Base-by-base conservation (phyloP, 805 yeast genomes). In the Nadsonia fulvescens region DNA sequence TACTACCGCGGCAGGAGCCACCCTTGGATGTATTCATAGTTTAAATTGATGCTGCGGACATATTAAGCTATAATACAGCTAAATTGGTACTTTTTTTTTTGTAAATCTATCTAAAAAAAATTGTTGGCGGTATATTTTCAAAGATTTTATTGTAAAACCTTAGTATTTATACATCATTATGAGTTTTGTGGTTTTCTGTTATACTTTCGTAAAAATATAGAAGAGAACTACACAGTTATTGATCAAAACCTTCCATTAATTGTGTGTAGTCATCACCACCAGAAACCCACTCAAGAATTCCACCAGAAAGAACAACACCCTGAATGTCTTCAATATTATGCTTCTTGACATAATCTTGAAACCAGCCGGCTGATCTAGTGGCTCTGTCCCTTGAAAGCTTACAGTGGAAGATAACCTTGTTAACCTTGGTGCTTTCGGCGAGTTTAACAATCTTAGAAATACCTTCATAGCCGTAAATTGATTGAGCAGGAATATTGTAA, bases 321-420 rank as follows among this genome's bases (percentile, higher is more conserved):
- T 36, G 27, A 22, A 37, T 33, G 8, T 16, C 20, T 11, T 24
- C 26, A 6, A 26, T 28, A 10, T 29, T 29, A 24, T 29, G 32
- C 14, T 28, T 28, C 20, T 32, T 37, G 12, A 35, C 30, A 5
- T 25, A 27, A 21, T 39, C 41, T 14, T 34, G 22, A 14, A 39
- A 31, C 37, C 38, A 39, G 6, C 40, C 40, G 18, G 30, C 34
- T 14, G 31, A 30, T 23, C 38, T 25, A 12, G 32, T 28, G 8
- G 42, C 43, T n/a, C 43, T 28, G 24, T 36, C 35, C 12, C 37
- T 23, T 5, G 39, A 34, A n/a, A 34, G 30, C 23, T 33, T 16
- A 27, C 43, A 39, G 23, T 39, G 38, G 17, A 38, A 18, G 17
- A 34, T 31, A 10, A 39, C 32, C 10, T 20, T 25, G 22, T 33